These are phyloP conservation scores for Funneliformis mosseae DNA, from an alignment of 192 early-diverging fungal species.

Conservation along the genomic window DNA sequence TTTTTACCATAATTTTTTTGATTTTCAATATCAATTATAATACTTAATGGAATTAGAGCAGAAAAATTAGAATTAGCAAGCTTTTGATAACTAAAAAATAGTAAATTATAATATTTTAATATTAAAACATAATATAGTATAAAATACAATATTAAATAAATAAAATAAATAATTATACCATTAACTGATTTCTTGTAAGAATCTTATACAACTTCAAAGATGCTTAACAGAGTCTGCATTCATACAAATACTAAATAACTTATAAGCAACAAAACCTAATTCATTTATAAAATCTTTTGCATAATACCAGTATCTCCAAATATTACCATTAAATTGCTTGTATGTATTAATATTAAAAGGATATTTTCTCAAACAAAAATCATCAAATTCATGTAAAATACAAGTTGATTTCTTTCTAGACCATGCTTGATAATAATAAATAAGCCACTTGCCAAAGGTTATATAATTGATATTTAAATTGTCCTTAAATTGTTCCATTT, in stretches of 20 bases:
- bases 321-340: background rate
- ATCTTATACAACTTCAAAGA: background rate
- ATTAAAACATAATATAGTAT: too few species aligned
- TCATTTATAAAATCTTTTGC: background rate
- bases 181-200: conserved; percentile 8
- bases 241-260: conserved; percentile 4
- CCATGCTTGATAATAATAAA: too few species aligned
- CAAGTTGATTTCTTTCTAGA: background rate
- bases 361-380: conserved; percentile 1
- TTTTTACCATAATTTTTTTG: too few species aligned
- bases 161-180: background rate
- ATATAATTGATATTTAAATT: background rate
- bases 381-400: conserved; percentile 2
- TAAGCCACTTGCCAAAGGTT: too few species aligned
- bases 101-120: too few species aligned
- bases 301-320: background rate
- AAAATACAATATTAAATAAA: too few species aligned
- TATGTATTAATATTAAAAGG: background rate
- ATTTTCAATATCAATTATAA: too few species aligned
- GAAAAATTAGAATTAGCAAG: background rate
- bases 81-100: background rate
- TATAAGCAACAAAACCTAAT: conserved; percentile 1
- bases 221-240: background rate
- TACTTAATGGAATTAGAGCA: too few species aligned
- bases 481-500: background rate